phyloP scores from a whole-genome alignment of 176 grass and related monocot species.

The Triticum turgidum region DNA sequence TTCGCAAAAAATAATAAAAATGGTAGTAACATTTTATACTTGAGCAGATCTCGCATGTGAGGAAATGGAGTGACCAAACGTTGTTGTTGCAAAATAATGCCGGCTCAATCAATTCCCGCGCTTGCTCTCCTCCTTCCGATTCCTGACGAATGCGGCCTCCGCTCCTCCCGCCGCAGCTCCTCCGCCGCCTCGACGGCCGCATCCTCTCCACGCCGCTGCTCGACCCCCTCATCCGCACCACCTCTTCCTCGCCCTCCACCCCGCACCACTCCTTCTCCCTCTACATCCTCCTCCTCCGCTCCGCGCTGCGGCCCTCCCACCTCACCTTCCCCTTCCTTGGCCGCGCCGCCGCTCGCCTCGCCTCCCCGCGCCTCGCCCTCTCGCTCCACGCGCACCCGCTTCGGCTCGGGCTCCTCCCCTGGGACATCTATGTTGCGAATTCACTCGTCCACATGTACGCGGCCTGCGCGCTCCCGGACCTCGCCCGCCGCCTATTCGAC shows the following conservation, averaged over 20 bases:
- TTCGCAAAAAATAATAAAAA: no score
- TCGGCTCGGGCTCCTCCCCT: conserved; percentile 32
- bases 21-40: no score
- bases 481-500: conserved; percentile 61
- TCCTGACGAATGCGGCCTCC: not conserved
- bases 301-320: conserved; percentile 40
- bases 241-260: conserved; percentile 39
- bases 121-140: not conserved
- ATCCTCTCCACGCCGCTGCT: conserved; percentile 30
- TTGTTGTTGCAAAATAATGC: not conserved
- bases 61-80: no score
- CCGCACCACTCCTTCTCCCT: conserved; percentile 45
- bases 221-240: conserved; percentile 31
- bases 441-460: conserved; percentile 55
- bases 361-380: conserved; percentile 17
- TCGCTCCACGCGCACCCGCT: conserved; percentile 48
- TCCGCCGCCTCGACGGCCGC: conserved; percentile 22
- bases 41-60: no score
- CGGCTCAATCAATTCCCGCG: not conserved
- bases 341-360: conserved; percentile 38
- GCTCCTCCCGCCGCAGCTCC: conserved; percentile 17
- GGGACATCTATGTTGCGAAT: conserved; percentile 48
- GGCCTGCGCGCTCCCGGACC: conserved; percentile 22
- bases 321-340: conserved; percentile 51
- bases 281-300: conserved; percentile 53